Base-by-base conservation (phyloP, 495 filamentous ascomycete species). In the Astrothelium macrocarpum region DNA sequence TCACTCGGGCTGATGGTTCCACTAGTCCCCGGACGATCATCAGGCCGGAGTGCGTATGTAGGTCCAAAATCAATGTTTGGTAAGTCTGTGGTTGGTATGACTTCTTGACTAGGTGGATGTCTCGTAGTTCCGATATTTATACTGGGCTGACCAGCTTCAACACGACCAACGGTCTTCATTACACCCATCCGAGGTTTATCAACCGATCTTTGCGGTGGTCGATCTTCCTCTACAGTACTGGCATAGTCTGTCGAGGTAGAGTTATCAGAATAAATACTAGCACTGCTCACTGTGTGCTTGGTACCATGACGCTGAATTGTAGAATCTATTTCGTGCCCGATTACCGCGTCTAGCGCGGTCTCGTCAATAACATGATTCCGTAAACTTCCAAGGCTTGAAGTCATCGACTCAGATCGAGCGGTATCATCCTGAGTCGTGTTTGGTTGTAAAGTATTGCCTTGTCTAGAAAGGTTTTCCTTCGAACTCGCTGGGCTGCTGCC, bases 1-100 rank as follows among this genome's bases (percentile, higher is more conserved):
- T 60, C 53, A 64, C 64, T 12, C 69, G 74, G 60, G 71, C 78
- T 73, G 71, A 78, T 74, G 71, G 72, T 69, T 78, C 74, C 71
- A 72, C 71, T 73, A 70, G 68, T 76, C 66, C 65, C 62, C 73
- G 72, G 73, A 14, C 74, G 71, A 46, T 63, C 62, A 49, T 63
- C 66, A 12, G 77, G 80, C 58, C 88, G 88, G 69, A 88, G 78
- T 0, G 77, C 74, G 71, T 84, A 74, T 1, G 93, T 97, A 20
- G 85, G 90, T 0, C 93, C 93, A 72, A 97, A 97, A 70, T 97
- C 88, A 64, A 97, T 82, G 10, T 77, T 75, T 1, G 91, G 90
- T 62, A 95, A 88, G 56, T 85, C 81, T 25, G 81, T 63, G 23
- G 49, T 56, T 56, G 49, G 49, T 11, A 11, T 59, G 65, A 59